A percentile compares a stretch with the other conserved stretches of the same genome.
phyloP scores from a whole-genome alignment of 371 early-diverging fungal genomes.

The Rhizopus arrhizus region DNA sequence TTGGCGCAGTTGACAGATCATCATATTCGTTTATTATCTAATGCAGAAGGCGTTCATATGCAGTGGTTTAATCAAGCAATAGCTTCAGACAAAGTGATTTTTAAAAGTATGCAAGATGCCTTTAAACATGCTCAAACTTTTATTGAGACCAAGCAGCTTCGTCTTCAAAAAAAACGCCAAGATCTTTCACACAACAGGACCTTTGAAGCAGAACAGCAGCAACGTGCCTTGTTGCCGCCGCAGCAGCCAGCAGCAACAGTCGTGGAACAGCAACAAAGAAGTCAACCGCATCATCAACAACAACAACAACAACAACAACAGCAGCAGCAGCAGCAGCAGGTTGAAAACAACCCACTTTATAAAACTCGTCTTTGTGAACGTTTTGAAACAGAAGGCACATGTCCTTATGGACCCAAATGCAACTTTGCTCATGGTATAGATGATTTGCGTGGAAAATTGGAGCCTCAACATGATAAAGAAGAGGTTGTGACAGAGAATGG shows the following conservation, averaged over 20 bases:
- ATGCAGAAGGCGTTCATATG: conserved; percentile 73
- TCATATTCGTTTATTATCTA: conserved; percentile 61
- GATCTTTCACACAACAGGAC: conserved; percentile 43
- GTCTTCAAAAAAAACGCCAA: conserved; percentile 29
- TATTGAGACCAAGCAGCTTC: conserved; percentile 54
- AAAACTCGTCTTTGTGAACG: conserved; percentile 86
- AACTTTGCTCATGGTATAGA: conserved; percentile 85
- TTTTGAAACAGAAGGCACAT: conserved; percentile 77
- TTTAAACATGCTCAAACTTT: conserved; percentile 69
- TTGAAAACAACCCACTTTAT: conserved; percentile 62
- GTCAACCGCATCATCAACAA: conserved; percentile 1
- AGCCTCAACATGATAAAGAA: neutral
- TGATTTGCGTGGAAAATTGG: conserved; percentile 70
- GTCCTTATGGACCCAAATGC: conserved; percentile 80
- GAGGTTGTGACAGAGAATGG: conserved; percentile 29
- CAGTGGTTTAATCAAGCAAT: conserved; percentile 69
- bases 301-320: neutral
- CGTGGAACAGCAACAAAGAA: conserved; percentile 19
- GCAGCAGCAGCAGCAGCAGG: neutral
- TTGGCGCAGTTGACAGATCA: conserved; percentile 71
- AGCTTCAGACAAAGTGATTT: conserved; percentile 71
- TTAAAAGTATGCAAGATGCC: conserved; percentile 81
- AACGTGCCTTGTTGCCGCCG: neutral
- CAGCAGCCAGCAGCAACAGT: conserved; percentile 16
- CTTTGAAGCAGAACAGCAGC: conserved; percentile 34